phyloP scores from a whole-genome alignment of 1,284 basidiomycete species.

The Cystobasidiaceae sp. region DNA sequence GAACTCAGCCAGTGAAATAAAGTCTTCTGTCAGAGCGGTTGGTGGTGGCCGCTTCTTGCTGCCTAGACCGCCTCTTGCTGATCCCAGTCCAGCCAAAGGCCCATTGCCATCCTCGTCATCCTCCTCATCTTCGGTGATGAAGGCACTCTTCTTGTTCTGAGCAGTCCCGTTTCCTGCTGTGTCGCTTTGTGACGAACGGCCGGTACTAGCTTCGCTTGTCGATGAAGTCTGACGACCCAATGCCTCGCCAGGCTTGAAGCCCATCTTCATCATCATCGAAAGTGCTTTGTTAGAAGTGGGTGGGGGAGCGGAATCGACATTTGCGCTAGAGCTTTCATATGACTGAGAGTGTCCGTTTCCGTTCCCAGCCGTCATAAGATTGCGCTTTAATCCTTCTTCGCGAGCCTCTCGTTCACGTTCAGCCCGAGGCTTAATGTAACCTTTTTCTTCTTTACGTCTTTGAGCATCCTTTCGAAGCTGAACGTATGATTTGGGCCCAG shows the following conservation, averaged over 20 bases:
- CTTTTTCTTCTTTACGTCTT: slow-evolving; percentile 26
- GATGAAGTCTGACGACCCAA: slow-evolving; percentile 32
- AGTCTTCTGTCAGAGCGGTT: not conserved
- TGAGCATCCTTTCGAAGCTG: slow-evolving; percentile 15
- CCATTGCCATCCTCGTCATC: too few relatives aligned
- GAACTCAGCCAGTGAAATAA: slow-evolving; percentile 7
- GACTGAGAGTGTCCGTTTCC: too few relatives aligned
- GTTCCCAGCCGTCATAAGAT: slow-evolving; percentile 13
- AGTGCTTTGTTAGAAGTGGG: slow-evolving; percentile 35
- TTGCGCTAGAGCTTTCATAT: too few relatives aligned
- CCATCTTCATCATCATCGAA: slow-evolving; percentile 42
- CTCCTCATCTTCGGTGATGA: not conserved
- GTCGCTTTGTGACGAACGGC: not conserved
- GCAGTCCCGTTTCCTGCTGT: not conserved
- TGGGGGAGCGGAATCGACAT: too few relatives aligned
- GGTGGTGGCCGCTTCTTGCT: not conserved
- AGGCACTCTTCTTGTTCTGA: too few relatives aligned
- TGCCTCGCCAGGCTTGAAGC: slow-evolving; percentile 41
- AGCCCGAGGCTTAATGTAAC: slow-evolving; percentile 17
- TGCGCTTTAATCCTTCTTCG: slow-evolving; percentile 33
- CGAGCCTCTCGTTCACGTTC: slow-evolving; percentile 29
- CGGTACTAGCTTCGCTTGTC: not conserved
- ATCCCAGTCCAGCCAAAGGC: not conserved
- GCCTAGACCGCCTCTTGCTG: not conserved
- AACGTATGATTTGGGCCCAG: slow-evolving; percentile 20